Evolutionary conservation across 441 rosid genomes (phyloP), one percentile per base, ranked within the genome.

Genomic region (Daphne laureola): DNA sequence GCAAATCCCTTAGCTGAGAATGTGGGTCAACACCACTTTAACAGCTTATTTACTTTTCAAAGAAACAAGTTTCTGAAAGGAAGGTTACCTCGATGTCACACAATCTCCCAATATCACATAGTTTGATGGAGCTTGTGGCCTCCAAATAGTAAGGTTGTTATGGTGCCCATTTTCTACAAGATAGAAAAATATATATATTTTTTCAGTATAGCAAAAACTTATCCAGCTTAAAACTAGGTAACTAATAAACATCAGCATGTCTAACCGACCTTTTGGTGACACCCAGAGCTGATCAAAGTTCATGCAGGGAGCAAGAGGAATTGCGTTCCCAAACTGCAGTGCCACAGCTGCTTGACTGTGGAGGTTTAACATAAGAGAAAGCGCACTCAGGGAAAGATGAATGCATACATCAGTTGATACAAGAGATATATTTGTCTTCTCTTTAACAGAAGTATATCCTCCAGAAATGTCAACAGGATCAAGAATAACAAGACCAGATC

Each of bases 41-140:
- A 31, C 38, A 31, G 38, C 38, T 6, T 11, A 7, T 31, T 31
- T 31, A 5, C 38, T 31, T 31, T 31, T 31, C 38, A 31, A 8
- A 31, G 38, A 31, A 31, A 31, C 8, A 5, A 31, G 38, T 31
- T 31, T 9, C 38, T 5, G 11, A 9, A 31, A 31, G 38, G 38
- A 31, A 64, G 6, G 63, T 76, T 74, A 91, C 99, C 96, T 88
- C 67, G 99, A 88, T 25, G 98, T 95, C 78, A 91, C 93, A 72
- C 98, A 95, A 63, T 95, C 99, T 69, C 99, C 99, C 67, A 95
- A 62, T 59, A 88, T 86, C 70, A 88, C 98, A 82, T 88, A 95
- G 70, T 91, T 88, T 44, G 97, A 67, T 43, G 99, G 98, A 72
- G 98, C 95, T 54, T 72, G 88, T 61, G 99, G 95, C 73, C 99